These are phyloP conservation scores for Aspergillus sp. DNA, from an alignment of 2,329 filamentous ascomycete genomes.

Conservation along the genomic window DNA sequence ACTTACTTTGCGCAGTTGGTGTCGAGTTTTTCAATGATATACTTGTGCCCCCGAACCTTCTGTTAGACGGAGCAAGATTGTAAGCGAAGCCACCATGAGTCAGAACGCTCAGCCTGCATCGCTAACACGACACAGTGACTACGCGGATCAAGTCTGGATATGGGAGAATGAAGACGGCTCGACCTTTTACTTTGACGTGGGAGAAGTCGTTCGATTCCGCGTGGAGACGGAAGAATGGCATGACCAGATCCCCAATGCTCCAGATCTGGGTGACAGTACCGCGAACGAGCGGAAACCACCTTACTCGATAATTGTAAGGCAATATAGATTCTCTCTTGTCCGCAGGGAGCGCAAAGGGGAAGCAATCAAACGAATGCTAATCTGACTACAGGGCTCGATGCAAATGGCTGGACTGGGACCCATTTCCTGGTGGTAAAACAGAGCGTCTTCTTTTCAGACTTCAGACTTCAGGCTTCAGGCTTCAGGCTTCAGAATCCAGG, in stretches of 20 bases:
- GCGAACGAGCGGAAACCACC: conserved; percentile 59
- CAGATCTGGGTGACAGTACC: conserved; percentile 62
- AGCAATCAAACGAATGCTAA: conserved; percentile 8
- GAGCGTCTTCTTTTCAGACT: not conserved
- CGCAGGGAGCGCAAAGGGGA: not conserved
- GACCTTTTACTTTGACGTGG: conserved; percentile 81
- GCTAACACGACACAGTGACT: conserved; percentile 55
- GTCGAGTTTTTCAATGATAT: conserved; percentile 96
- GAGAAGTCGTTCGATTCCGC: conserved; percentile 83
- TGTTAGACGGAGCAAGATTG: conserved; percentile 77
- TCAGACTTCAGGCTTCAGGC: not conserved
- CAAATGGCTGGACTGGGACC: conserved; percentile 47
- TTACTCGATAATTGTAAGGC: conserved; percentile 46
- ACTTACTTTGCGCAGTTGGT: conserved; percentile 56
- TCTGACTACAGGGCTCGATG: conserved; percentile 43
- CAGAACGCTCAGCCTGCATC: conserved; percentile 2
- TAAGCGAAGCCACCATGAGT: conserved; percentile 45
- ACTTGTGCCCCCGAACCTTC: conserved; percentile 69
- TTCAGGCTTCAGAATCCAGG: no score
- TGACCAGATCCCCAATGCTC: conserved; percentile 75
- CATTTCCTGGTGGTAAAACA: conserved; percentile 45
- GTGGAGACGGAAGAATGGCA: conserved; percentile 88
- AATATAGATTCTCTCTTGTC: no score
- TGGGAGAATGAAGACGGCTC: conserved; percentile 74
- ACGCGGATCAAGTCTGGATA: conserved; percentile 76